phyloP scores from a whole-genome alignment of 306 rosid genomes.

The Cucurbita argyrosperma region DNA sequence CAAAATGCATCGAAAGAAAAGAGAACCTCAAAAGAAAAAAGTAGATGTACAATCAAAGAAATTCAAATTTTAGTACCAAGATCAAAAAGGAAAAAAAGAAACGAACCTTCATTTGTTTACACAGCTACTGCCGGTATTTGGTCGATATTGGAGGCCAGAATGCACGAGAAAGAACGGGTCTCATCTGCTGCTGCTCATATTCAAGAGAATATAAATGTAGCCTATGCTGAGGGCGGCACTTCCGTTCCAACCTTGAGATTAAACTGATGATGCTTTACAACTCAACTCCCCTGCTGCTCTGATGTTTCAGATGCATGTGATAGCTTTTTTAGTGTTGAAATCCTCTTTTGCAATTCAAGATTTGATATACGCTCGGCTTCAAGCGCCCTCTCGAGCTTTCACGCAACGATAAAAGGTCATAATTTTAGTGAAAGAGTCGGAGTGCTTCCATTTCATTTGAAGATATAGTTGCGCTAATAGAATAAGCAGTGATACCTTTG shows the following conservation, averaged over 20 bases:
- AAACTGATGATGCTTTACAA: neutral
- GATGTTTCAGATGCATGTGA: constrained; percentile 17
- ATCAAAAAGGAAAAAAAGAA: neutral
- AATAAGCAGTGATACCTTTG: constrained; percentile 50
- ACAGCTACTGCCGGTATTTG: neutral
- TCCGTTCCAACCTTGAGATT: neutral
- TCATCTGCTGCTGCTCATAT: neutral
- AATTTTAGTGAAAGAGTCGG: neutral
- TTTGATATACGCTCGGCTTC: constrained; percentile 36
- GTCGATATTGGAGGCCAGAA: neutral
- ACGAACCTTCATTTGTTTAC: neutral
- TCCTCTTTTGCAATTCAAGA: constrained; percentile 44
- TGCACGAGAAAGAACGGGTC: neutral
- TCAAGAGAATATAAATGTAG: neutral
- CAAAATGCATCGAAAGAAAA: too few relatives aligned
- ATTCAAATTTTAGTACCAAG: too few relatives aligned
- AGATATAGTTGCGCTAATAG: neutral
- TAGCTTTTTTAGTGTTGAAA: constrained; percentile 18
- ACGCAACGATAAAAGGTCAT: neutral
- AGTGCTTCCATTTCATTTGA: neutral
- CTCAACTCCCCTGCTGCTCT: constrained; percentile 5
- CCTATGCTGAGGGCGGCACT: neutral
- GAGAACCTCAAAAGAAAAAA: too few relatives aligned
- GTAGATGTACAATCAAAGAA: too few relatives aligned
- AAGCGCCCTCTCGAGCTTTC: constrained; percentile 44